phyloP scores from a whole-genome alignment of 2,329 filamentous ascomycete species.

The Fusarium cicatricum region DNA sequence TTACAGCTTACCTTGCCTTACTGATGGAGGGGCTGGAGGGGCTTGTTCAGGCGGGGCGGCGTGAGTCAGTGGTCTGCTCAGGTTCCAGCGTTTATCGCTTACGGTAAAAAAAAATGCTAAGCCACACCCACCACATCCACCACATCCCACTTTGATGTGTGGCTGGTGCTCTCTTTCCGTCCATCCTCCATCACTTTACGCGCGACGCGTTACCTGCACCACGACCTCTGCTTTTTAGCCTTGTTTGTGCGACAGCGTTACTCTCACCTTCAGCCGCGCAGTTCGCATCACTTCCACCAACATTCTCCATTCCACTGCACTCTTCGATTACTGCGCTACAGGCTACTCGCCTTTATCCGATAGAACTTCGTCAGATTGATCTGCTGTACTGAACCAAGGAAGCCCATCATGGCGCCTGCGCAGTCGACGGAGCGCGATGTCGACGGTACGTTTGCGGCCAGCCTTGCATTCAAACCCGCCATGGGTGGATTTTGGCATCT shows the following conservation, averaged over 20 bases:
- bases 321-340: background rate
- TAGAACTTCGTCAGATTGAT: background rate
- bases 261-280: conserved; percentile 34
- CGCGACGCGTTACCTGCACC: conserved; percentile 46
- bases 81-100: background rate
- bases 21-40: conserved; percentile 31
- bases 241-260: conserved; percentile 33
- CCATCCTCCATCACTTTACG: conserved; percentile 46
- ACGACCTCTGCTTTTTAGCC: conserved; percentile 41
- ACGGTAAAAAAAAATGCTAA: no score
- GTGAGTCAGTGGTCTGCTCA: no score
- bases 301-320: conserved; percentile 2
- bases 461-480: conserved; percentile 8
- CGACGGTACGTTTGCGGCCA: conserved; percentile 44
- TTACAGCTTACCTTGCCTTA: background rate
- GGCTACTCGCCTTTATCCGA: background rate
- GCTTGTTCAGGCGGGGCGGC: background rate
- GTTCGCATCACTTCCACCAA: conserved; percentile 18
- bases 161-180: conserved; percentile 15
- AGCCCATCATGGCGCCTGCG: conserved; percentile 47
- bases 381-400: background rate
- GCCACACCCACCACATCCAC: conserved; percentile 7
- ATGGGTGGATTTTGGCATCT: background rate
- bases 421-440: conserved; percentile 48
- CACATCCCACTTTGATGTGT: conserved; percentile 22